Base-by-base conservation (phyloP, 306 rosid genomes). In the Lithocarpus polystachyus region DNA sequence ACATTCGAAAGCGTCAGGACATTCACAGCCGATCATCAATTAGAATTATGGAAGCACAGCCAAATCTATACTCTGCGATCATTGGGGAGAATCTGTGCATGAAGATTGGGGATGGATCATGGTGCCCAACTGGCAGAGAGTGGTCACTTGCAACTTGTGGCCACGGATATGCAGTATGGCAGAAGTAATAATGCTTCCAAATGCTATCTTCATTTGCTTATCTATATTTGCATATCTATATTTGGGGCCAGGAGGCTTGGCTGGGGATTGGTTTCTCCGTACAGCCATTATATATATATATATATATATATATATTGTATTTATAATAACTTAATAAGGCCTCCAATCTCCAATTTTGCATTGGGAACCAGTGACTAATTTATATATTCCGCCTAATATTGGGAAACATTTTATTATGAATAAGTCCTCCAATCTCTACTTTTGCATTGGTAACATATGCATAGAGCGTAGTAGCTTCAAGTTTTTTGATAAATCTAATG, bases 61-160 rank as follows among this genome's bases (percentile, higher is more conserved):
- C 93, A 51, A 85, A 92, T 51, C 84, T 94, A 68, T 94, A 94
- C 83, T 80, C 98, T 31, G 98, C 98, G 71, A 83, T 94, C 14
- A 89, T 94, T 0, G 97, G 91, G 37, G 97, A 89, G 57, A 91
- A 85, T 22, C 40, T 94, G 57, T 90, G 94, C 87, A 87, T 94
- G 97, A 94, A 94, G 85, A 94, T 94, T 71, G 98, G 98, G 37
- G 89, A 89, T 72, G 85, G 88, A 74, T 88, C 97, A 35, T 94
- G 99, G 99, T 89, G 89, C 69, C 99, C 97, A 56, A 70, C 90
- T 26, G 89, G 88, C 19, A 85, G 78, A 84, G 93, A 92, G 87
- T 94, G 99, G 97, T 84, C 90, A 19, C 83, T 92, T 64, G 86
- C 99, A 65, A 79, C 95, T 64, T 37, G 73, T 80, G 97, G 95